Evolutionary conservation across 192 early-diverging fungal genomes (phyloP).

Genomic region (Backusella mclennaniae): DNA sequence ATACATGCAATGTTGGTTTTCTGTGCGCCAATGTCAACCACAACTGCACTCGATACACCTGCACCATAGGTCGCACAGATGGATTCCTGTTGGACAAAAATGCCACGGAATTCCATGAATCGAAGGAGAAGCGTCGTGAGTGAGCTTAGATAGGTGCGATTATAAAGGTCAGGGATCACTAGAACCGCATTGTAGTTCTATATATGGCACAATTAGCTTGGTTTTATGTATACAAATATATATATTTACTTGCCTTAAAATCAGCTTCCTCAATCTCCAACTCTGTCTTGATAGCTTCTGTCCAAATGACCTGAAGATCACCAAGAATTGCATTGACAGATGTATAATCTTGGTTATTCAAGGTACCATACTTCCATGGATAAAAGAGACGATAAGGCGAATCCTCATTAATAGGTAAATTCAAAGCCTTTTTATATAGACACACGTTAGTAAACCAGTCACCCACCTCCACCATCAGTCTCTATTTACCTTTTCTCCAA

Average conservation of each 20-base stretch:
- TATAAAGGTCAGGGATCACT: constrained; percentile 79
- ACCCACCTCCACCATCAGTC: too few relatives aligned
- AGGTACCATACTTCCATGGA: constrained; percentile 76
- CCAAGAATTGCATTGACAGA: constrained; percentile 62
- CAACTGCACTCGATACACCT: constrained; percentile 80
- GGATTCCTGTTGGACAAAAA: constrained; percentile 80
- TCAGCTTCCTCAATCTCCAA: constrained; percentile 60
- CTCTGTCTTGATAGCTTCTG: constrained; percentile 62
- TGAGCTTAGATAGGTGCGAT: constrained; percentile 58
- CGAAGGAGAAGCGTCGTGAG: constrained; percentile 66
- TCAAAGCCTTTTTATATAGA: constrained; percentile 40
- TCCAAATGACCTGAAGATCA: constrained; percentile 84
- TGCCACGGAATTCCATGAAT: constrained; percentile 75
- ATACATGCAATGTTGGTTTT: constrained; percentile 81
- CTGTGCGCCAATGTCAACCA: constrained; percentile 92
- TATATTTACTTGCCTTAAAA: constrained; percentile 42
- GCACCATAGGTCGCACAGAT: constrained; percentile 84
- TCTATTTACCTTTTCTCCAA: constrained; percentile 60
- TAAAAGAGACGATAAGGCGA: constrained; percentile 56
- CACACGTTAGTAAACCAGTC: too few relatives aligned
- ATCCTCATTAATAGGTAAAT: constrained; percentile 38
- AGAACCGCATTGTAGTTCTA: constrained; percentile 68
- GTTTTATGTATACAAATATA: not conserved
- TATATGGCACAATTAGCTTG: not conserved
- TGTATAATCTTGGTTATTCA: constrained; percentile 74